Conservation (phyloP, 495 filamentous ascomycete genomes). For the Podospora comata region DNA sequence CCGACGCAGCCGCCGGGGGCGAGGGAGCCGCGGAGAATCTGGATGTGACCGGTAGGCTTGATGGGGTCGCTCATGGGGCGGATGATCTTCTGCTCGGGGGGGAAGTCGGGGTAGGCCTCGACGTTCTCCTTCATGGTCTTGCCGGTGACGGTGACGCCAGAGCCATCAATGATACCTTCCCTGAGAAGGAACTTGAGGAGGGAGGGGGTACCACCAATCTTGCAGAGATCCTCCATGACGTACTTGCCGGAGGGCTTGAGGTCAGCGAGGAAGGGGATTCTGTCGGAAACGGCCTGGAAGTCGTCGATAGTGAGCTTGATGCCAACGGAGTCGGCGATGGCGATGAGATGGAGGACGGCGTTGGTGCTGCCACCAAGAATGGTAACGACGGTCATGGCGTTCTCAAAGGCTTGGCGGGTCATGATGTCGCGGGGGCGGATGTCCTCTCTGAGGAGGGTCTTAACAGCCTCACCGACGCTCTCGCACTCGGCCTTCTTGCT, state of each 20-base stretch:
- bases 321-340: constrained; percentile 91
- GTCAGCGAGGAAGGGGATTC: constrained; percentile 89
- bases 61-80: constrained; percentile 87
- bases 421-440: constrained; percentile 87
- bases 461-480: constrained; percentile 79
- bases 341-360: constrained; percentile 93
- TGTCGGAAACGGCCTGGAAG: constrained; percentile 92
- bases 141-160: constrained; percentile 88
- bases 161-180: constrained; percentile 84
- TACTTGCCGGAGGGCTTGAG: constrained; percentile 97
- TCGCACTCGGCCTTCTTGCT: constrained; percentile 85
- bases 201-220: constrained; percentile 87
- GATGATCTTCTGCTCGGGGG: constrained; percentile 83
- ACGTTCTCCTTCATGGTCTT: constrained; percentile 92
- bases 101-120: constrained; percentile 71
- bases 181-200: constrained; percentile 88
- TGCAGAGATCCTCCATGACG: constrained; percentile 87
- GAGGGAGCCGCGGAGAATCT: constrained; percentile 88
- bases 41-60: constrained; percentile 92
- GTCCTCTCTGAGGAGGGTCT: constrained; percentile 79
- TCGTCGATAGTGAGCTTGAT: constrained; percentile 94
- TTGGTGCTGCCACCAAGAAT: constrained; percentile 96
- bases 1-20: constrained; percentile 91
- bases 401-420: constrained; percentile 88
- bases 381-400: constrained; percentile 93